Conservation (phyloP, 805 yeast species). For the Monosporozyma servazzii region DNA sequence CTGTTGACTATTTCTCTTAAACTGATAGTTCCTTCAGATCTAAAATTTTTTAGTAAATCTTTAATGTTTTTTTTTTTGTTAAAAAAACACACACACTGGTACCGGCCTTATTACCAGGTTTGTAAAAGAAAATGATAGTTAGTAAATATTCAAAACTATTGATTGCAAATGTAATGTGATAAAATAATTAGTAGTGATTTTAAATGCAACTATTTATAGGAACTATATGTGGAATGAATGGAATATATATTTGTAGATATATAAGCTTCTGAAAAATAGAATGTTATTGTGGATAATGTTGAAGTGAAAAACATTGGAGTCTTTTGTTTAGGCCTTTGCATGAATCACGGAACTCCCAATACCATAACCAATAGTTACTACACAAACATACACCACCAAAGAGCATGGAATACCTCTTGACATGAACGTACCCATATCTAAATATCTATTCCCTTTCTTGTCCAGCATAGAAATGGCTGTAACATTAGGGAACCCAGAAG, state of each 20-base stretch:
- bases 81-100: no score
- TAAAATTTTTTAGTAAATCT: neutral
- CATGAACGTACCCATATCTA: conserved; percentile 73
- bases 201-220: neutral
- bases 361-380: conserved; percentile 76
- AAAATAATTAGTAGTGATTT: neutral
- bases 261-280: neutral
- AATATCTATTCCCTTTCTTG: conserved; percentile 77
- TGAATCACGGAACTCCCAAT: conserved; percentile 43
- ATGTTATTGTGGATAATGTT: neutral
- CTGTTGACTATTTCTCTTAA: neutral
- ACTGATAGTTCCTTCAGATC: neutral
- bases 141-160: neutral
- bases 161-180: neutral
- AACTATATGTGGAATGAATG: neutral
- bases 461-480: conserved; percentile 94
- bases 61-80: no score
- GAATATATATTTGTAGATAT: neutral
- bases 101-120: neutral
- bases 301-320: neutral
- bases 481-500: conserved; percentile 95
- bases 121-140: neutral
- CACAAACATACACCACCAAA: conserved; percentile 58
- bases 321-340: conserved; percentile 5
- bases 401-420: conserved; percentile 88